Evolutionary conservation across 192 early-diverging fungal genomes (phyloP), one percentile per base, ranked within the genome.

Genomic region (Gaertneriomyces semiglobifer): DNA sequence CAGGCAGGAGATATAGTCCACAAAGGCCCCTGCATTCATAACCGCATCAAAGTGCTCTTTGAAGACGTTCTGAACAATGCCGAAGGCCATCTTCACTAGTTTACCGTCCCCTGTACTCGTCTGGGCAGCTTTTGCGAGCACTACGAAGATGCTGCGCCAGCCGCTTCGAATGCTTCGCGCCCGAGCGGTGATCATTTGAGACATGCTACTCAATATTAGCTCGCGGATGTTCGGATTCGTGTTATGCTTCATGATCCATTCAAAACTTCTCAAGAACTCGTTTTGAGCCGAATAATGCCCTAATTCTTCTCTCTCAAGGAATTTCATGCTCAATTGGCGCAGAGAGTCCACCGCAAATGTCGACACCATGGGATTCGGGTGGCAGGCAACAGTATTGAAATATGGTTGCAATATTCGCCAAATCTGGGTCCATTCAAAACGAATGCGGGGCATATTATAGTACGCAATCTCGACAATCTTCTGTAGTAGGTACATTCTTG

Each of bases 391-490:
- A 4, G 68, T 85, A 71, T 96, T 90, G 70, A 95, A 95, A 67
- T 94, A 88, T 7, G 82, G 82, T 47, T 81, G 82, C 2, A 84
- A 60, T 12, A 80, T 58, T 58, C 74, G 62, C 93, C 95, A 97
- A 50, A 95, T 86, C 71, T 94, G 89, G 33, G 89, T 89, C 93
- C 95, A 98, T 74, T 95, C 92, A 69, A 92, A 88, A 57, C 95
- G 85, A 70, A 98, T 98, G 63, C 95, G 90, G 44, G 81, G 82
- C 93, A 98, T 95, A 74, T 98, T 98, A 80, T 98, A 98, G 77
- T 98, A 92, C 1, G 92, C 87, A 56, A 98, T 93, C 70, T 98
- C 95, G 1, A 98, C 95, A 57, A 98, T 83, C 67, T 95, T 95
- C 69, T 93, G 93, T 63, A 98, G 77, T 66, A 91, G 89, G 76